Evolutionary conservation across 164 flowering plant genomes (phyloP).

Genomic region (Nelumbo lutea): DNA sequence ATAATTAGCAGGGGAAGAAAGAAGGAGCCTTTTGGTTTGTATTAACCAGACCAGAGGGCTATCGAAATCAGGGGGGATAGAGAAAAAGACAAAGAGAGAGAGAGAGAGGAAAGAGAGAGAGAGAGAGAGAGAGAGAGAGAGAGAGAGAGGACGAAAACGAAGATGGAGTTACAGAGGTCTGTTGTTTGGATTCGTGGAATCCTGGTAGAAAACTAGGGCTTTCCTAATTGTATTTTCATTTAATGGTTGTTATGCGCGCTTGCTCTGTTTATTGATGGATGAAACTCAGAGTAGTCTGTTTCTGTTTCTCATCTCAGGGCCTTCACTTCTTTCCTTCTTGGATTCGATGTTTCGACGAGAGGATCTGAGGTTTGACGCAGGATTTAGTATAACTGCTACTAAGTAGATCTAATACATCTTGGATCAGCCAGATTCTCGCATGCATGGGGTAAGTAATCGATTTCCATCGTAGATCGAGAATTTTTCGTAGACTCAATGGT

Average conservation of each 20-base stretch:
- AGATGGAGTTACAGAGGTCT: too few relatives aligned
- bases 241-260: not conserved
- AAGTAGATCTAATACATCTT: conserved; percentile 29
- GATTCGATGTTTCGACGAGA: conserved; percentile 1
- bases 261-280: not conserved
- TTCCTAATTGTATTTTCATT: not conserved
- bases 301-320: not conserved
- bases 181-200: not conserved
- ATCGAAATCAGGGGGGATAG: conserved; percentile 6
- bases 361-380: conserved; percentile 8
- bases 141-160: not conserved
- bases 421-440: conserved; percentile 47
- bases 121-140: not conserved
- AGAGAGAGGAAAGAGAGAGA: not conserved
- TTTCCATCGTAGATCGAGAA: conserved; percentile 5
- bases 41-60: not conserved
- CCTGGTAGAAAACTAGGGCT: not conserved
- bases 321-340: not conserved
- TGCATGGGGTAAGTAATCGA: conserved; percentile 58
- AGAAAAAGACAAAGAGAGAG: not conserved
- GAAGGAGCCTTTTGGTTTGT: conserved; percentile 5
- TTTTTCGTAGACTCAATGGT: not conserved
- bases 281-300: not conserved
- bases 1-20: not conserved
- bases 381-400: conserved; percentile 24